Percentiles rank a stretch among this genome's conserved stretches.
phyloP scores from a whole-genome alignment of 345 rosid genomes.

The Draba incana region DNA sequence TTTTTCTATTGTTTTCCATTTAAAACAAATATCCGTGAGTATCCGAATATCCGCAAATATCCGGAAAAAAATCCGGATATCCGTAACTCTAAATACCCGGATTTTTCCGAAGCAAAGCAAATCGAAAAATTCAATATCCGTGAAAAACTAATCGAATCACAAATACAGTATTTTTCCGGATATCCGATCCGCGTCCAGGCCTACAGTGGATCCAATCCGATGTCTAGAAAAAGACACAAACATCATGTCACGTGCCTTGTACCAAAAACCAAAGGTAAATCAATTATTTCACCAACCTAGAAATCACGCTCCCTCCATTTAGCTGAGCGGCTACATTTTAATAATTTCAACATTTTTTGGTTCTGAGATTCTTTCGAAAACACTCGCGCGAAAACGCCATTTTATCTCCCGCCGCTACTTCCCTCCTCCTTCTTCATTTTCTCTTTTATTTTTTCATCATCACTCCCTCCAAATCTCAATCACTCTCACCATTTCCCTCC shows the following conservation, averaged over 20 bases:
- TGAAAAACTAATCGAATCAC: no score
- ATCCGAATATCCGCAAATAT: no score
- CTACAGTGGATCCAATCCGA: slow-evolving; percentile 31
- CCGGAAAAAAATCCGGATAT: no score
- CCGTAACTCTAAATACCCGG: no score
- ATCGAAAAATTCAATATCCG: no score
- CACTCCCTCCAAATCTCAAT: slow-evolving; percentile 29
- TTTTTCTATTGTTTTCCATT: no score
- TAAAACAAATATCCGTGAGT: no score
- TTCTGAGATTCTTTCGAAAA: slow-evolving; percentile 38
- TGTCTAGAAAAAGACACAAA: slow-evolving; percentile 31
- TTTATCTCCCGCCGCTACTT: slow-evolving; percentile 66
- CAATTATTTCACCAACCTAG: slow-evolving; percentile 29
- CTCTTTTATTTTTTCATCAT: not conserved
- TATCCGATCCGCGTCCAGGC: no score
- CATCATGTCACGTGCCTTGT: slow-evolving; percentile 32
- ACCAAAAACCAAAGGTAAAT: slow-evolving; percentile 38
- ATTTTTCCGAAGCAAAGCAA: no score
- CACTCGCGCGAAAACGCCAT: slow-evolving; percentile 66
- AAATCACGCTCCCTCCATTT: slow-evolving; percentile 26
- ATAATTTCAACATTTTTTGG: not conserved
- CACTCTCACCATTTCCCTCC: slow-evolving; percentile 14
- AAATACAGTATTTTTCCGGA: no score
- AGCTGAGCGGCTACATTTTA: slow-evolving; percentile 28
- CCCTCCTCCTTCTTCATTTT: slow-evolving; percentile 32